Conservation (phyloP, 108 stramenopile species). For the Pseudonitzschia pungens region DNA sequence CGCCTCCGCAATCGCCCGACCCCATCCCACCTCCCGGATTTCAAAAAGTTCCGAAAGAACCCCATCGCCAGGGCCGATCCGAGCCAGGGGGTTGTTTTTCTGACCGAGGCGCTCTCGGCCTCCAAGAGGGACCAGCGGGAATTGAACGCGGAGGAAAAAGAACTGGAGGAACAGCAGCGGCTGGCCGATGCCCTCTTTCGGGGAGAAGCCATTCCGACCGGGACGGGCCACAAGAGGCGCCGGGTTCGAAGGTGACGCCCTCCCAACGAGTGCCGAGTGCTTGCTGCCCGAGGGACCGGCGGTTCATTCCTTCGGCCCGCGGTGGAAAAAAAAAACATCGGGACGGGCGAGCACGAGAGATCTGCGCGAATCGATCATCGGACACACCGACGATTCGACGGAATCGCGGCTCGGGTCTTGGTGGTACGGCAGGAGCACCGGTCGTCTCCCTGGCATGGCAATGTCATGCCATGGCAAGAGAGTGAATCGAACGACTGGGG, state of each 20-base stretch:
- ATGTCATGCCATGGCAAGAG: no score
- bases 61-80: slow-evolving; percentile 7
- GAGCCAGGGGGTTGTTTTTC: not conserved
- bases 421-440: no score
- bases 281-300: no score
- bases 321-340: no score
- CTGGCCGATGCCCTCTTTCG: slow-evolving; percentile 61
- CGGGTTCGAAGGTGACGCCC: not conserved
- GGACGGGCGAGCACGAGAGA: no score
- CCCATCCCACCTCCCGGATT: slow-evolving; percentile 17
- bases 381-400: no score
- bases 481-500: no score
- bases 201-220: slow-evolving; percentile 33
- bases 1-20: not conserved
- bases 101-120: slow-evolving; percentile 13
- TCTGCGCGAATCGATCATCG: no score
- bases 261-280: no score
- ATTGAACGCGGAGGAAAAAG: slow-evolving; percentile 14
- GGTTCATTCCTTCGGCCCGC: no score
- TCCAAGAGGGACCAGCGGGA: slow-evolving; percentile 31
- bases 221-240: not conserved
- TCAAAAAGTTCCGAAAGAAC: slow-evolving; percentile 31
- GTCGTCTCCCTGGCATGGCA: no score
- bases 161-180: slow-evolving; percentile 56
- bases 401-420: no score